These are phyloP conservation scores for Xerocomellus intermedius DNA, from an alignment of 768 basidiomycete genomes.

Conservation along the genomic window DNA sequence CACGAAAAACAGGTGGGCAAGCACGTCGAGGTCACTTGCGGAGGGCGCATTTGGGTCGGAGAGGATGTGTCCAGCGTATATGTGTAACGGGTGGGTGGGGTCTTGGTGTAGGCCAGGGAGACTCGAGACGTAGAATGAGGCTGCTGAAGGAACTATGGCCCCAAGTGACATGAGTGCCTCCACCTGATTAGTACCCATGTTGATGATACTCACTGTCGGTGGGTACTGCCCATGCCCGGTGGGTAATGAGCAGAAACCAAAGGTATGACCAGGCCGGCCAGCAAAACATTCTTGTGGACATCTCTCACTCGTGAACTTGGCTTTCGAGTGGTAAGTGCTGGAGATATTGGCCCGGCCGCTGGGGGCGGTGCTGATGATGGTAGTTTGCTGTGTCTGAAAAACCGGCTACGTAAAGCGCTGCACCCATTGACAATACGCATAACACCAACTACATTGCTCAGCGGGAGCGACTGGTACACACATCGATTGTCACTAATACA, in stretches of 20 bases:
- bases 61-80: conserved; percentile 84
- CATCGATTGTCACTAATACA: too few relatives aligned
- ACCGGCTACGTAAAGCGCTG: not conserved
- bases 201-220: conserved; percentile 38
- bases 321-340: not conserved
- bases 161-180: not conserved
- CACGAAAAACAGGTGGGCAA: conserved; percentile 84
- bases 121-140: conserved; percentile 77
- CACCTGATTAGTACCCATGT: not conserved
- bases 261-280: conserved; percentile 14
- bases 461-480: too few relatives aligned
- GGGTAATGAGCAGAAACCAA: conserved; percentile 16
- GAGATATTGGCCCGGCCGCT: not conserved
- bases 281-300: conserved; percentile 4
- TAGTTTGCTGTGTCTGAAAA: not conserved
- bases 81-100: conserved; percentile 64
- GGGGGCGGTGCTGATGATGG: conserved; percentile 2
- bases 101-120: conserved; percentile 79
- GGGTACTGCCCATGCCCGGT: conserved; percentile 29
- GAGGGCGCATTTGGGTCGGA: conserved; percentile 63
- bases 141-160: conserved; percentile 65
- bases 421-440: too few relatives aligned
- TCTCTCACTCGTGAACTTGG: not conserved
- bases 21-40: conserved; percentile 56
- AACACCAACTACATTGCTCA: too few relatives aligned